A percentile compares a stretch with the other conserved stretches of the same genome.
phyloP scores from a whole-genome alignment of 257 asterid species.

The Prunella vulgaris region DNA sequence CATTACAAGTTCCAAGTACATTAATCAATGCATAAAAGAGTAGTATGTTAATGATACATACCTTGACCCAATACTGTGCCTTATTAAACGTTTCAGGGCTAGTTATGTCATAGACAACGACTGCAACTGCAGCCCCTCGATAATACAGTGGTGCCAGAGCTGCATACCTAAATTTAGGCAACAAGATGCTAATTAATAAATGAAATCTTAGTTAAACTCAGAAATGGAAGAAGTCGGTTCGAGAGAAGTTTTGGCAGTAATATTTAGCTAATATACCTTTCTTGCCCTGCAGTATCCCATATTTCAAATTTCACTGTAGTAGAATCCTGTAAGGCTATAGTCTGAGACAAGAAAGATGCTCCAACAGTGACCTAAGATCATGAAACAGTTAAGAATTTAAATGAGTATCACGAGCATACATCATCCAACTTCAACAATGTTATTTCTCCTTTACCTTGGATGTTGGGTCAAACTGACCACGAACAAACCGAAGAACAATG shows the following conservation, averaged over 20 bases:
- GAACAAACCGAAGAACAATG: slow-evolving; percentile 95
- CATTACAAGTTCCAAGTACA: background rate
- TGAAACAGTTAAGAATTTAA: slow-evolving; percentile 13
- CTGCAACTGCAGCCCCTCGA: slow-evolving; percentile 93
- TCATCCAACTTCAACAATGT: background rate
- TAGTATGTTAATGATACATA: slow-evolving; percentile 19
- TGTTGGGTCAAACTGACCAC: slow-evolving; percentile 97
- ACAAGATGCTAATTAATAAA: slow-evolving; percentile 6
- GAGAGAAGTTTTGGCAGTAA: background rate
- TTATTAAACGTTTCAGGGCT: slow-evolving; percentile 82
- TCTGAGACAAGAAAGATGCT: slow-evolving; percentile 95
- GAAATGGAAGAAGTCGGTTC: background rate
- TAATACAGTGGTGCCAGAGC: slow-evolving; percentile 85
- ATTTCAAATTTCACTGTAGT: slow-evolving; percentile 96
- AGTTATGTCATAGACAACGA: slow-evolving; percentile 83
- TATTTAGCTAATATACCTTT: slow-evolving; percentile 49
- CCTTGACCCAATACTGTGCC: slow-evolving; percentile 94
- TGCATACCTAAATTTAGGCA: slow-evolving; percentile 53
- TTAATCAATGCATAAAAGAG: background rate
- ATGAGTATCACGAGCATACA: background rate
- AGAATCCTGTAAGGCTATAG: slow-evolving; percentile 92
- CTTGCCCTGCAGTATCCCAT: slow-evolving; percentile 99
- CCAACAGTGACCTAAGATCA: slow-evolving; percentile 77
- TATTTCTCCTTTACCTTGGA: slow-evolving; percentile 57
- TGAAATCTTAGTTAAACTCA: slow-evolving; percentile 8